Percentiles rank a stretch among this genome's conserved stretches.
Conservation (phyloP, 164 flowering plant genomes). For the Magnolia kwangsiensis region DNA sequence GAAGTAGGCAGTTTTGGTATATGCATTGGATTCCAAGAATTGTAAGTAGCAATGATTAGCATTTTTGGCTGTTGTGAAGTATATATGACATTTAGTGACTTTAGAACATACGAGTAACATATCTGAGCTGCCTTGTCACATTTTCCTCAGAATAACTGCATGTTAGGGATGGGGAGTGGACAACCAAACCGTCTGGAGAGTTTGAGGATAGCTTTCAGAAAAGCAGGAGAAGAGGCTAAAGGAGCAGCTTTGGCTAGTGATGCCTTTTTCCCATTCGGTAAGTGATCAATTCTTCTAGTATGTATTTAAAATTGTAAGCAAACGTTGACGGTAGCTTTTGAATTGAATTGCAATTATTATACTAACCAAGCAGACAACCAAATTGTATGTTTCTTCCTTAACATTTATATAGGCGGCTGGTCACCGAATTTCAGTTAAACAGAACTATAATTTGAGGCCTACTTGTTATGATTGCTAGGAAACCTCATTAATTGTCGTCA, state of each 20-base stretch:
- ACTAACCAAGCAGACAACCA: too few relatives aligned
- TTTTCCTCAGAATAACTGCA: conserved; percentile 66
- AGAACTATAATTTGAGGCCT: not conserved
- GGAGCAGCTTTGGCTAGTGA: conserved; percentile 98
- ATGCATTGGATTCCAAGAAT: too few relatives aligned
- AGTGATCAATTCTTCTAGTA: conserved; percentile 8
- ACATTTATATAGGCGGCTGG: too few relatives aligned
- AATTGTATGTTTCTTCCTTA: too few relatives aligned
- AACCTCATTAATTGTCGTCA: too few relatives aligned
- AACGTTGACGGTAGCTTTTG: too few relatives aligned
- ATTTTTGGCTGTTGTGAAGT: too few relatives aligned
- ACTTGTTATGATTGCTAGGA: not conserved
- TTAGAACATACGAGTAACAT: not conserved
- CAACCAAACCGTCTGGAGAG: conserved; percentile 97
- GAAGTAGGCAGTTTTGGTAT: too few relatives aligned
- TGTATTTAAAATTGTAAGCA: not conserved
- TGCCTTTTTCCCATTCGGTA: conserved; percentile 99
- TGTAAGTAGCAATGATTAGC: too few relatives aligned
- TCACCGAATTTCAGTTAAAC: not conserved
- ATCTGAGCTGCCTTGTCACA: not conserved
- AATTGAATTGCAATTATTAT: too few relatives aligned
- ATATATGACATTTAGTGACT: not conserved
- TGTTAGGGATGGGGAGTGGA: conserved; percentile 99
- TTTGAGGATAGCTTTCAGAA: conserved; percentile 80
- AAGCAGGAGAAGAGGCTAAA: conserved; percentile 90